Percentiles rank a stretch among this genome's conserved stretches.
These are phyloP conservation scores for Mycosphaerella sp. DNA, from an alignment of 2,329 filamentous ascomycete genomes.

Conservation along the genomic window DNA sequence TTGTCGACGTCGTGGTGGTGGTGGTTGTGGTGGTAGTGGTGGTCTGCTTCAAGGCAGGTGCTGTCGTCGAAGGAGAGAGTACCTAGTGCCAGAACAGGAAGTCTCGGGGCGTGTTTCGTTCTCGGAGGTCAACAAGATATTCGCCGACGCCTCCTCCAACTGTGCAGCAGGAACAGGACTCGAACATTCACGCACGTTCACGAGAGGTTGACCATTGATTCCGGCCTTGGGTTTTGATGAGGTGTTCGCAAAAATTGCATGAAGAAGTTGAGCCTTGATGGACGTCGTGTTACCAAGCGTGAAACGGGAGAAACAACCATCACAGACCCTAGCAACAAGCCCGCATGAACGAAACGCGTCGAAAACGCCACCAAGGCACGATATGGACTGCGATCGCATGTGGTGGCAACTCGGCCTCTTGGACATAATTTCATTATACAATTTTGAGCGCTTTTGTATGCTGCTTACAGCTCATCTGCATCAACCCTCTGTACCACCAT, in stretches of 20 bases:
- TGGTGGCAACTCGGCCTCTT: neutral
- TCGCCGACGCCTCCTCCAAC: neutral
- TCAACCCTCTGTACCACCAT: slow-evolving; percentile 74
- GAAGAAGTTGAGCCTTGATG: too few species aligned
- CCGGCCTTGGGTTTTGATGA: neutral
- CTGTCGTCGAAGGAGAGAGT: neutral
- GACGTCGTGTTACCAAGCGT: neutral
- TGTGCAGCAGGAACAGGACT: neutral
- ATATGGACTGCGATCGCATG: neutral
- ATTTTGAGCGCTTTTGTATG: slow-evolving; percentile 1
- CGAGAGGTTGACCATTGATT: neutral
- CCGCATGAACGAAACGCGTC: slow-evolving; percentile 1
- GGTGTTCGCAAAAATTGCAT: neutral
- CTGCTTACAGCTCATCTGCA: slow-evolving; percentile 43
- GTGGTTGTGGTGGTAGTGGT: neutral
- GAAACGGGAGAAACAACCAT: neutral
- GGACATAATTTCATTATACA: slow-evolving; percentile 4
- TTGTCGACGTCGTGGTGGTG: neutral
- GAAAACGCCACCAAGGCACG: neutral
- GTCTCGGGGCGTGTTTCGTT: neutral
- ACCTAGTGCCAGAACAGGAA: neutral
- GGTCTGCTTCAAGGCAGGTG: slow-evolving; percentile 1
- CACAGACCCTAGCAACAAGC: slow-evolving; percentile 4
- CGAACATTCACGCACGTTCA: neutral
- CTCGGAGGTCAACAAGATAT: neutral